These are phyloP conservation scores for Whalleya microplaca DNA, from an alignment of 2,329 filamentous ascomycete species.

Conservation along the genomic window DNA sequence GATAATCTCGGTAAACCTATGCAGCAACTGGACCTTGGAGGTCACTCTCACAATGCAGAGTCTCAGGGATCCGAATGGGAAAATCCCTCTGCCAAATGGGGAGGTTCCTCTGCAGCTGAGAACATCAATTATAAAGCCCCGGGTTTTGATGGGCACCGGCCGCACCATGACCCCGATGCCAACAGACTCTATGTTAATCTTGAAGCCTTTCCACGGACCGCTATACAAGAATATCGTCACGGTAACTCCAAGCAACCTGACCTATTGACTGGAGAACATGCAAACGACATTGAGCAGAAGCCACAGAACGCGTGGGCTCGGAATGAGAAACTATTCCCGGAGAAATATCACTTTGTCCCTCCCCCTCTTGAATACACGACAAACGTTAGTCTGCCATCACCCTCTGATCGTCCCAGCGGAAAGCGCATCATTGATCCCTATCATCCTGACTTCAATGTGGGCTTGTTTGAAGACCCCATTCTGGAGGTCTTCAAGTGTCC, in stretches of 20 bases:
- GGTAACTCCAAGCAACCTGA: conserved; percentile 26
- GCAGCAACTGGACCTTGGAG: not conserved
- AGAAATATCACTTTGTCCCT: conserved; percentile 10
- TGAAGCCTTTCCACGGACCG: conserved; percentile 17
- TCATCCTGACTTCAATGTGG: conserved; percentile 50
- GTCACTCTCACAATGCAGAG: conserved; percentile 8
- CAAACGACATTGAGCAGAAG: conserved; percentile 11
- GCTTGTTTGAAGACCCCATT: conserved; percentile 49
- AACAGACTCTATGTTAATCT: conserved; percentile 11
- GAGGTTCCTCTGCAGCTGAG: not conserved
- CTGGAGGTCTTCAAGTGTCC: conserved; percentile 58
- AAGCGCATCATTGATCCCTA: conserved; percentile 47
- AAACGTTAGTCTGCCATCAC: conserved; percentile 20
- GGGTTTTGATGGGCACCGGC: conserved; percentile 1
- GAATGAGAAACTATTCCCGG: conserved; percentile 33
- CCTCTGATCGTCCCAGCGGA: conserved; percentile 4
- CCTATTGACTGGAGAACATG: conserved; percentile 18
- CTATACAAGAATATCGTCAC: conserved; percentile 15
- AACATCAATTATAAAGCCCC: not conserved
- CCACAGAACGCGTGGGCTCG: conserved; percentile 27
- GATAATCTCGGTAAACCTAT: conserved; percentile 10
- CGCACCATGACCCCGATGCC: not conserved
- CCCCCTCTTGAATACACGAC: conserved; percentile 13
- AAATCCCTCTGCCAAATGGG: conserved; percentile 1
- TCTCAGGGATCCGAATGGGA: conserved; percentile 9